Base-by-base conservation (phyloP, 495 filamentous ascomycete genomes). In the Barbatosphaeria neglecta region DNA sequence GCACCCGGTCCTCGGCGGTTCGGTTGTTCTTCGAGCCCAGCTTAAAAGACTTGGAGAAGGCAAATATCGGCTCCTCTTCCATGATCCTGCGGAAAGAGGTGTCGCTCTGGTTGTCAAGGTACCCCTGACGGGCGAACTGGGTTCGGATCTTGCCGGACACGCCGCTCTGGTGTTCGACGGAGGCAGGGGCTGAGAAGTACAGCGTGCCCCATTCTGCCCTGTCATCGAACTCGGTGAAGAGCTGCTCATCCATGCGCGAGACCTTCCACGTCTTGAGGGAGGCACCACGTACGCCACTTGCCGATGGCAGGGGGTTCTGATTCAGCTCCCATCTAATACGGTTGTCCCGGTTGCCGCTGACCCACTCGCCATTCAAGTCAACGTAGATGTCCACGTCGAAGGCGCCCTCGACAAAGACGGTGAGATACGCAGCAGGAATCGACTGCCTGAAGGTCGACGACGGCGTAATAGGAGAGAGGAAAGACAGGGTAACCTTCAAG, bases 391-490 rank as follows among this genome's bases (percentile, higher is more conserved):
- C 78, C n/a, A 95, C 69, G 52, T 85, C 75, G 43, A 82, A 76
- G 44, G 68, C 70, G 27, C 87, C 88, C 48, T 79, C 71, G 18
- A 86, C 86, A 56, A 83, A 65, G 27, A 94, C 74, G 8, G 80
- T 84, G 37, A 95, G 47, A 57, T 97, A 97, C 33, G 83, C 82
- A 13, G 89, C 90, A 22, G 90, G 90, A 33, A 97, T 81, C 22
- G 86, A 83, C 71, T 97, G 90, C 54, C 89, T 79, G 50, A 95
- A 67, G 44, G 88, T 95, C 46, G 90, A 95, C 4, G 87, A 87
- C 3, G 89, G 87, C 0, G 90, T 97, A 39, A 97, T 87, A 5
- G 90, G 90, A 19, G 89, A 95, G 31, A 95, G 73, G 64, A 95
- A 95, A 2, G 89, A 90, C 19, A 95, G 73, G 3, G 77, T 79